A percentile compares a stretch with the other conserved stretches of the same genome.
Evolutionary conservation across 139 green algal species (phyloP).

Genomic region (Gonium pectorale): DNA sequence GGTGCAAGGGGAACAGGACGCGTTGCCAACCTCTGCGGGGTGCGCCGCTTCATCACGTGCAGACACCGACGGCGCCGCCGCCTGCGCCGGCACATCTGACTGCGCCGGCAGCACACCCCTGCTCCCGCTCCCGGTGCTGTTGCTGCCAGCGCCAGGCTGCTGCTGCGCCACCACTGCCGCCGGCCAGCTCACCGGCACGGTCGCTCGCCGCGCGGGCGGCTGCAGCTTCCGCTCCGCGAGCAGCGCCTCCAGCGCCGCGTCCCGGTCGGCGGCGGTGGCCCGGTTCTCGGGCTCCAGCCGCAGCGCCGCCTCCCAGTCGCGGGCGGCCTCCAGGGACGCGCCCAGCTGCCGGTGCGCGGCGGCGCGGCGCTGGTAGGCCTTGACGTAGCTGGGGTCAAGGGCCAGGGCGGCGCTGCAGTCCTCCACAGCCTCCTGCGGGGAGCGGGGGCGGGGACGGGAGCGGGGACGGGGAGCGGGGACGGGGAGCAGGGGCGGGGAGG

Average conservation of each 20-base stretch:
- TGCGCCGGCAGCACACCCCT: conserved; percentile 5
- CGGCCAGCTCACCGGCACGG: conserved; percentile 1
- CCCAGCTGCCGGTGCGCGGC: conserved; percentile 66
- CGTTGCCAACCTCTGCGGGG: no score
- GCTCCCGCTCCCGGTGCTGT: not conserved
- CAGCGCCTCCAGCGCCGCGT: conserved; percentile 40
- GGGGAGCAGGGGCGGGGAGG: no score
- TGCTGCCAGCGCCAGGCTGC: not conserved
- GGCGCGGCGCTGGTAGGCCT: conserved; percentile 75
- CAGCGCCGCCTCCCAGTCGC: conserved; percentile 79
- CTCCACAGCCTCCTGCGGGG: conserved; percentile 63
- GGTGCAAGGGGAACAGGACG: no score
- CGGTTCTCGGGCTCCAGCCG: conserved; percentile 73
- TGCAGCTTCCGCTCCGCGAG: conserved; percentile 24
- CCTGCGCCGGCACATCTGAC: not conserved
- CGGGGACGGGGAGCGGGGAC: not conserved
- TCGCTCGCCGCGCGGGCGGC: not conserved
- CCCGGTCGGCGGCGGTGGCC: conserved; percentile 59
- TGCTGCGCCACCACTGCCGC: not conserved
- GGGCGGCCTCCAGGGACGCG: conserved; percentile 56
- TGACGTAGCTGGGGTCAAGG: conserved; percentile 75
- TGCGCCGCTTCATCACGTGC: not conserved
- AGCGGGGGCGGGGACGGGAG: not conserved
- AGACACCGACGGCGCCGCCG: not conserved
- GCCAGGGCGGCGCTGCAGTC: conserved; percentile 73